phyloP scores from a whole-genome alignment of 2,329 filamentous ascomycete species.

The Alternaria brassicae region DNA sequence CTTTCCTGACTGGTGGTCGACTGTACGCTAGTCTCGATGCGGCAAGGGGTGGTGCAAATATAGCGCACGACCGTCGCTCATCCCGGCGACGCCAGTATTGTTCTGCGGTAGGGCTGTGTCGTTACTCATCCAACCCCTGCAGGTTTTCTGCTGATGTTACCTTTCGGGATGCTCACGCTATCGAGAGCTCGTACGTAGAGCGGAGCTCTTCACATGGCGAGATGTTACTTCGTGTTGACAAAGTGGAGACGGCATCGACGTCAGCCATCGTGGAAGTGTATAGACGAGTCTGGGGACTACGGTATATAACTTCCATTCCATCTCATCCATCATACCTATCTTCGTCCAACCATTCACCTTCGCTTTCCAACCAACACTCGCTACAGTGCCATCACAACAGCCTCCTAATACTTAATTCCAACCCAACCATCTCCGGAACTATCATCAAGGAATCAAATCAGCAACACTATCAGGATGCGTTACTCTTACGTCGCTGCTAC shows the following conservation, averaged over 20 bases:
- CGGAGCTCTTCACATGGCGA: constrained; percentile 25
- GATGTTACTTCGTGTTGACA: constrained; percentile 37
- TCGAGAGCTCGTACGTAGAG: constrained; percentile 38
- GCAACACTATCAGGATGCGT: constrained; percentile 39
- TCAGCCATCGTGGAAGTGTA: constrained; percentile 35
- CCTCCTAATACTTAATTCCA: constrained; percentile 36
- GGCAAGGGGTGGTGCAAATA: constrained; percentile 17
- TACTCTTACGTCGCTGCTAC: constrained; percentile 41
- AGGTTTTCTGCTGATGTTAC: constrained; percentile 23
- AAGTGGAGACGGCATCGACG: constrained; percentile 33
- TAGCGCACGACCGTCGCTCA: constrained; percentile 15
- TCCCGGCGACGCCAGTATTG: constrained; percentile 23
- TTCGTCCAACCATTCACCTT: constrained; percentile 40
- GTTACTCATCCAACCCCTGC: constrained; percentile 18
- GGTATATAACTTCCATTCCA: constrained; percentile 38
- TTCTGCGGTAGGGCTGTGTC: constrained; percentile 33
- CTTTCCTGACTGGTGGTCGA: neutral
- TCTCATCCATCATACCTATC: constrained; percentile 22
- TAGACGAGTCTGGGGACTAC: constrained; percentile 17
- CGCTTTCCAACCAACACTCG: constrained; percentile 46
- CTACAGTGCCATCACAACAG: constrained; percentile 36
- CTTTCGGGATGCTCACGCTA: constrained; percentile 35
- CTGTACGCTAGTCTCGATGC: constrained; percentile 7
- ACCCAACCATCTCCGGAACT: constrained; percentile 3
- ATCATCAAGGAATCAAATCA: constrained; percentile 6